Conservation (phyloP, 2,329 filamentous ascomycete species). For the Epichloe baconii region DNA sequence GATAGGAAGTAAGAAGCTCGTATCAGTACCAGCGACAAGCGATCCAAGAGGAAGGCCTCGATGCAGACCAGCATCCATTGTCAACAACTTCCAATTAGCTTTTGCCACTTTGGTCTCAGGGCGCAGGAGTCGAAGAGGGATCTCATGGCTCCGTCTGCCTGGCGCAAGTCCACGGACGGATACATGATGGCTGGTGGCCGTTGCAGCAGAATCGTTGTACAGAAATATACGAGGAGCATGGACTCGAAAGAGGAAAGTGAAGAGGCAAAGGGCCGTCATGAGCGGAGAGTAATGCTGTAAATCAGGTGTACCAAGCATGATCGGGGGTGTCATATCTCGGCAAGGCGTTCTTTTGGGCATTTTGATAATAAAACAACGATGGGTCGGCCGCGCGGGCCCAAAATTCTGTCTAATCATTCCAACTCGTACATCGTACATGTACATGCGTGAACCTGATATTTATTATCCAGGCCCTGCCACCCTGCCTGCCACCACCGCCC, state of each 20-base stretch:
- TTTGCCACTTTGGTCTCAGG: not conserved
- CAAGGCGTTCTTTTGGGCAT: slow-evolving; percentile 1
- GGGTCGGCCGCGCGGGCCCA: not conserved
- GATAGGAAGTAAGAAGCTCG: slow-evolving; percentile 18
- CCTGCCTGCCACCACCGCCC: too few relatives aligned
- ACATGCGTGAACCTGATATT: too few relatives aligned
- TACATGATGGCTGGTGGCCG: not conserved
- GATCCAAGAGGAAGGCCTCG: not conserved
- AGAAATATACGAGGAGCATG: not conserved
- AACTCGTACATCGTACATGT: too few relatives aligned
- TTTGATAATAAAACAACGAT: not conserved
- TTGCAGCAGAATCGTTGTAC: not conserved
- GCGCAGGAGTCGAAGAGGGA: too few relatives aligned
- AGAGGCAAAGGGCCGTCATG: not conserved
- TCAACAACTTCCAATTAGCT: not conserved
- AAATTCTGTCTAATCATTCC: too few relatives aligned
- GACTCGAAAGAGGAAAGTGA: not conserved
- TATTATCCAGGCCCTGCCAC: too few relatives aligned
- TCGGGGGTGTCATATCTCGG: not conserved
- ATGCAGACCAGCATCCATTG: too few relatives aligned
- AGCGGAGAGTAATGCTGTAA: not conserved
- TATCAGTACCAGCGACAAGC: not conserved
- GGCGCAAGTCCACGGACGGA: too few relatives aligned
- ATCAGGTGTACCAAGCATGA: slow-evolving; percentile 4
- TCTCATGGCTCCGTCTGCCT: too few relatives aligned